Evolutionary conservation across 331 rosid species (phyloP).

Genomic region (Stylosanthes scabra): DNA sequence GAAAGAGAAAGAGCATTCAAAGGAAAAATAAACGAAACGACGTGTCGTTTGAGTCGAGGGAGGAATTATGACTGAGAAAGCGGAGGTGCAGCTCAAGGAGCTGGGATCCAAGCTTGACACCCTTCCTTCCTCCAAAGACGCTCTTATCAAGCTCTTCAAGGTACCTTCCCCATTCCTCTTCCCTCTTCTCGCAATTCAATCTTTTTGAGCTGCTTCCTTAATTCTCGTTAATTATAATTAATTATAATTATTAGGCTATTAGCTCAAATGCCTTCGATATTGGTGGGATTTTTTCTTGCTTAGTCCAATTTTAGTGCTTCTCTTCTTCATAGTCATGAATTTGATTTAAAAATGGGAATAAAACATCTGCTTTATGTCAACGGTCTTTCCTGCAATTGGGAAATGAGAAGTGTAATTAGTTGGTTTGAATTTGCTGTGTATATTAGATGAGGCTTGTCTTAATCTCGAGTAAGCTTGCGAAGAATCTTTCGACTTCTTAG

Average conservation of each 20-base stretch:
- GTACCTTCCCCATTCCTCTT: constrained; percentile 39
- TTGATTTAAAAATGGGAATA: too few relatives aligned
- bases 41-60: constrained; percentile 31
- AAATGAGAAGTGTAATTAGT: constrained; percentile 1
- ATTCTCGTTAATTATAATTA: not conserved
- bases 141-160: constrained; percentile 87
- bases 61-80: constrained; percentile 63
- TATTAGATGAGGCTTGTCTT: too few relatives aligned
- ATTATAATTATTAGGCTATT: constrained; percentile 9
- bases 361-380: too few relatives aligned
- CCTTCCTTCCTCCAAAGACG: constrained; percentile 80
- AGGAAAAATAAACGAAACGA: constrained; percentile 13
- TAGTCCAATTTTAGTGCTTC: not conserved
- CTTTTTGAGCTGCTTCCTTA: constrained; percentile 21
- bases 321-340: not conserved
- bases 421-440: constrained; percentile 28
- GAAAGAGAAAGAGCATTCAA: constrained; percentile 34
- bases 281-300: not conserved
- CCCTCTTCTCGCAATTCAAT: constrained; percentile 5
- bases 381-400: constrained; percentile 16
- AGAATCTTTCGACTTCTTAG: constrained; percentile 32
- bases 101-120: constrained; percentile 92
- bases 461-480: constrained; percentile 24
- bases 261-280: constrained; percentile 36
- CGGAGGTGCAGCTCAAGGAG: constrained; percentile 83